phyloP scores from a whole-genome alignment of 2,329 filamentous ascomycete species.

The Paecilomyces dactylethromorphus region DNA sequence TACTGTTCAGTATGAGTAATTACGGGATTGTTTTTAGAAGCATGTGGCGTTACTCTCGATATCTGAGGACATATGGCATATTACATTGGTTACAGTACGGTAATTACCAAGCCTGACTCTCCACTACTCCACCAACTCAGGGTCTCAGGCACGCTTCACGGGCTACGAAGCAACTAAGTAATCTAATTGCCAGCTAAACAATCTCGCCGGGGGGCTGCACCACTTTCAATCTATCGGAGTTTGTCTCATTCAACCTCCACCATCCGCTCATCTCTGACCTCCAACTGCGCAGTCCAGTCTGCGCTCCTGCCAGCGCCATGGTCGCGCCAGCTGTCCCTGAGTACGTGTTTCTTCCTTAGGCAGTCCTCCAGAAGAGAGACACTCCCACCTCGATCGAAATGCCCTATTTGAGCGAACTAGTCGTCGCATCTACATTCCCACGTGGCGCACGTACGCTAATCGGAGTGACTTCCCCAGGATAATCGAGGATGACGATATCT shows the following conservation, averaged over 20 bases:
- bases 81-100: background rate
- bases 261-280: conserved; percentile 3
- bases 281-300: conserved; percentile 4
- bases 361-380: conserved; percentile 13
- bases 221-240: background rate
- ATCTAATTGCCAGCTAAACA: background rate
- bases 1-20: background rate
- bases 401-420: background rate
- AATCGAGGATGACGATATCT: conserved; percentile 86
- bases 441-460: background rate
- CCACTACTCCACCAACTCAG: background rate
- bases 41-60: background rate
- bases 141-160: background rate
- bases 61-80: background rate
- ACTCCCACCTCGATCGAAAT: background rate
- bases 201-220: background rate
- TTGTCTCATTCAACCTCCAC: background rate
- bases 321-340: conserved; percentile 70
- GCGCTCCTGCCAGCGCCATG: conserved; percentile 45
- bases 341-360: conserved; percentile 42
- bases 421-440: background rate
- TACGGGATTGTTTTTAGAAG: background rate
- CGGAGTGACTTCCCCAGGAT: conserved; percentile 52
- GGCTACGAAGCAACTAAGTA: background rate
- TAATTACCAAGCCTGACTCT: background rate